phyloP scores from a whole-genome alignment of 192 early-diverging fungal species.

The Phlyctochytrium bullatum region DNA sequence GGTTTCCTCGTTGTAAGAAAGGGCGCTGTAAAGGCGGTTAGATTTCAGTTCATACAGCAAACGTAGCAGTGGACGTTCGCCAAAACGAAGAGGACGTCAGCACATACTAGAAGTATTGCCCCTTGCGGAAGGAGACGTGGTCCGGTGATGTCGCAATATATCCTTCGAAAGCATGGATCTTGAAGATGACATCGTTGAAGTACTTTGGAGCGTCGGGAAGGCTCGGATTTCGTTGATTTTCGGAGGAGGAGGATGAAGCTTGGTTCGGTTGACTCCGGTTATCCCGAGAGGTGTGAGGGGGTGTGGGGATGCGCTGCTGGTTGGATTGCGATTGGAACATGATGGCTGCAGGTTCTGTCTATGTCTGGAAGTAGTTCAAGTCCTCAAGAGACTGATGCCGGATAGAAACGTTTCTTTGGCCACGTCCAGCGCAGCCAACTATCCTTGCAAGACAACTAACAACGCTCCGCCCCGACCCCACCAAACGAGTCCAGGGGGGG shows the following conservation, averaged over 20 bases:
- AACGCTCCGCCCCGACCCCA: too few relatives aligned
- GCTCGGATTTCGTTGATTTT: slow-evolving; percentile 7
- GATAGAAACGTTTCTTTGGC: too few relatives aligned
- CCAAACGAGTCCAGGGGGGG: too few relatives aligned
- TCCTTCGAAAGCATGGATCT: slow-evolving; percentile 42
- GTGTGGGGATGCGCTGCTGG: background rate
- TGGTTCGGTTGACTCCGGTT: background rate
- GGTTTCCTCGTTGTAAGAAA: slow-evolving; percentile 34
- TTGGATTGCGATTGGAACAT: too few relatives aligned
- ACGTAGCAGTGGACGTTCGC: too few relatives aligned
- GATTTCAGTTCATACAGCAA: too few relatives aligned
- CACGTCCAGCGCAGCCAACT: too few relatives aligned
- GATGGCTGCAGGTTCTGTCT: too few relatives aligned
- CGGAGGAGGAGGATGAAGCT: background rate
- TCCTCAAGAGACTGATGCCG: too few relatives aligned
- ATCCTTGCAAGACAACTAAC: too few relatives aligned
- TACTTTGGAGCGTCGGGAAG: background rate
- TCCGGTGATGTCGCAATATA: slow-evolving; percentile 39
- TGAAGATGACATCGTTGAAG: slow-evolving; percentile 43
- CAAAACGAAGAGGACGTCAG: too few relatives aligned
- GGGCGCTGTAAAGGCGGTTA: slow-evolving; percentile 22
- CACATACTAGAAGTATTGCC: slow-evolving; percentile 46
- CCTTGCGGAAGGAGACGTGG: slow-evolving; percentile 47
- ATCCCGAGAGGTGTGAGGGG: background rate
- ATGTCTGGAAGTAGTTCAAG: too few relatives aligned